A percentile compares a stretch with the other conserved stretches of the same genome.
These are phyloP conservation scores for Polygonum aviculare DNA, from an alignment of 148 eudicot species.

Conservation along the genomic window DNA sequence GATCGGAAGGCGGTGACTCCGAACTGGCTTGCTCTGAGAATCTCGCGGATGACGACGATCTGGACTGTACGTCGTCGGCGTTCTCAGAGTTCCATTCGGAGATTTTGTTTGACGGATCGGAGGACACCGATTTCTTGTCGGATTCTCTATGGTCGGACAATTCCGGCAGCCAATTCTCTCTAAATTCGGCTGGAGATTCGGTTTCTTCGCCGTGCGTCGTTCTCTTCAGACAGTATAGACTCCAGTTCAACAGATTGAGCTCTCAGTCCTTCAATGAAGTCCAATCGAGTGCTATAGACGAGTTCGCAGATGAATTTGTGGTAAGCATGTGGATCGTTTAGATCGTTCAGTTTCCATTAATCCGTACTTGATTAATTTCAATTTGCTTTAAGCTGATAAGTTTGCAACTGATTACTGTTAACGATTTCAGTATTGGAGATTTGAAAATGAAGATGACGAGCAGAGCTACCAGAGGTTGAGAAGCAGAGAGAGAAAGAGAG, in stretches of 20 bases:
- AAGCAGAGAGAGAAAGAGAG: conserved; percentile 68
- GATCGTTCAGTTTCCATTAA: background rate
- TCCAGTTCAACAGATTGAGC: conserved; percentile 40
- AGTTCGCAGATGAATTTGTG: conserved; percentile 23
- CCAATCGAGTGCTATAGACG: conserved; percentile 16
- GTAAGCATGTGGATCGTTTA: conserved; percentile 22
- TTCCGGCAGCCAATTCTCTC: conserved; percentile 89
- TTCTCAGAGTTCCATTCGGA: conserved; percentile 42
- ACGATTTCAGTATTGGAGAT: conserved; percentile 29
- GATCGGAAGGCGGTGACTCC: conserved; percentile 13
- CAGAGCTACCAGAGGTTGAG: conserved; percentile 61
- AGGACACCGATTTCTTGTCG: conserved; percentile 37
- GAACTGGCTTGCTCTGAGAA: conserved; percentile 60
- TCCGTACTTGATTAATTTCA: background rate
- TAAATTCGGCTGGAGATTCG: conserved; percentile 39
- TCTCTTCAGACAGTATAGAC: conserved; percentile 40
- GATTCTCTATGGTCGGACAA: conserved; percentile 55
- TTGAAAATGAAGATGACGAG: conserved; percentile 64
- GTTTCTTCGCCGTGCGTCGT: conserved; percentile 57
- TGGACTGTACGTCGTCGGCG: conserved; percentile 27
- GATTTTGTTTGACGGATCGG: conserved; percentile 20
- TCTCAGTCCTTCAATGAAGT: conserved; percentile 10
- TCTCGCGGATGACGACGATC: conserved; percentile 28
- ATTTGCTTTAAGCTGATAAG: background rate
- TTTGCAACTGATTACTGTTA: background rate